Evolutionary conservation across 257 asterid species (phyloP), one percentile per base, ranked within the genome.

Genomic region (Nicotiana sylvestris): DNA sequence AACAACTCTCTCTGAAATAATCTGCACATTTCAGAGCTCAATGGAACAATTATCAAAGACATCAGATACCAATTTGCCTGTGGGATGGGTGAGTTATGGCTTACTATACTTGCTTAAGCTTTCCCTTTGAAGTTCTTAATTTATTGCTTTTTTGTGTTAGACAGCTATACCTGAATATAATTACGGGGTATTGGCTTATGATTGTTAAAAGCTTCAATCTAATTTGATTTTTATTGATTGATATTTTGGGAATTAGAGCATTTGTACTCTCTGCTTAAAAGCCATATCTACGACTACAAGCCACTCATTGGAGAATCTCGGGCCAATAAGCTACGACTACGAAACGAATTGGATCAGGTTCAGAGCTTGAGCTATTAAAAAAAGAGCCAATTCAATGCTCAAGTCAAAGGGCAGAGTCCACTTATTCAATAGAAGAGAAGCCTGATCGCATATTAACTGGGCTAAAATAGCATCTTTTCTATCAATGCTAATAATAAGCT

Each of bases 61-160:
- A 53, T 81, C 87, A 29, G 82, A 82, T 66, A 92, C 92, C 77
- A 86, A 86, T 77, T 87, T 96, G 74, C 98, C 98, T 68, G 85
- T 91, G 57, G 99, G 96, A 90, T 96, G 99, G 98, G 98, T 96
- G 89, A 93, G 98, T 84, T 70, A 16, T 79, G 64, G 64, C 82
- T 85, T 85, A 57, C 67, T 80, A 70, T 77, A 82, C 84, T 30
- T 62, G 12, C 77, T 77, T 25, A 74, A 49, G 79, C 39, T 25
- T 49, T 74, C 39, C 39, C 1, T 74, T 46, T n/a, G 39, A 74
- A 46, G 79, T 57, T 25, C 62, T 74, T 74, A 35, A 25, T 74
- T 74, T 56, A 27, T 74, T 46, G 25, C 58, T 21, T 43, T 39
- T 70, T 72, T 21, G 37, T 43, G 61, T 17, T 60, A 46, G 78